Evolutionary conservation across 2,329 filamentous ascomycete species (phyloP), one percentile per base, ranked within the genome.

Genomic region (Metarhizium sp.): DNA sequence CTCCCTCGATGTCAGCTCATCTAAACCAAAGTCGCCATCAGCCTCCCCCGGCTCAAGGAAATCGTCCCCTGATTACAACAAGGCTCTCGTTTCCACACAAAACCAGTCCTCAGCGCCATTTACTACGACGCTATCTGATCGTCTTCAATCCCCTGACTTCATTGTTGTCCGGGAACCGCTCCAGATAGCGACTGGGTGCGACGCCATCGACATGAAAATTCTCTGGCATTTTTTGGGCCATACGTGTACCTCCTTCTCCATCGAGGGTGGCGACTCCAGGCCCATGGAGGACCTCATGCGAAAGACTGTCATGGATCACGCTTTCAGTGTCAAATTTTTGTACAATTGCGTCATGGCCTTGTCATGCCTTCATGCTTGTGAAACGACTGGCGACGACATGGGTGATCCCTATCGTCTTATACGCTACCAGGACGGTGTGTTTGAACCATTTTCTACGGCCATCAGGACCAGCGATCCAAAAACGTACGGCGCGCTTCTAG

Each of bases 261-360:
- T 75, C 32, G 65, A 73, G 25, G 64, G 66, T 16, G 69, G 69
- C 40, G 62, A 61, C 6, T 66, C 69, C 3, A 60, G 65, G 10
- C 60, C 67, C 0, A 61, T 76, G 53, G 72, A 76, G 56, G 63
- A 73, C 8, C 69, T 77, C 25, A 70, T 82, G 57, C 73, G 72
- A 57, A 69, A 75, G 30, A 70, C 68, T 25, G 66, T 82, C 47
- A 73, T 79, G 6, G 71, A 76, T 42, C 71, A 76, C 43, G 79
- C 78, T 46, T 79, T 81, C 52, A 64, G 72, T 50, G 73, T 71
- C n/a, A 75, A 73, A 0, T 82, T 82, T 58, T 72, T 82, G 38
- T 78, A 82, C 76, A 70, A 81, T 59, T 75, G 73, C 7, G 59
- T 82, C n/a, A 73, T 82, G 57, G 78, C 72, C 11, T 68, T 81